Evolutionary conservation across 345 rosid species (phyloP), one percentile per base, ranked within the genome.

Genomic region (Carallia brachiata): DNA sequence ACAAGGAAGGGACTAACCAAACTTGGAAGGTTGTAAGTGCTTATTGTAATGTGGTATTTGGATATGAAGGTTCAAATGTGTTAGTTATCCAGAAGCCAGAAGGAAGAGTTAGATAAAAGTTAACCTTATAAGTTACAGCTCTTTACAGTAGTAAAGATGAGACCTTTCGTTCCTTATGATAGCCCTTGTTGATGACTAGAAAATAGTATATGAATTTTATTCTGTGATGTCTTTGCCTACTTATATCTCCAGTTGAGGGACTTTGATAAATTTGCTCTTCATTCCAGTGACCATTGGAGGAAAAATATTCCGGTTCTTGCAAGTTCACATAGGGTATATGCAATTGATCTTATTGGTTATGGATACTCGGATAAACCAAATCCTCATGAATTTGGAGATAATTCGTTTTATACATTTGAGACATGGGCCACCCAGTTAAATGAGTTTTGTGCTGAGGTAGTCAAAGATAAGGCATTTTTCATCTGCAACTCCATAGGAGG

Each of bases 401-500:
- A 82, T 52, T 73, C 90, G 3, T 89, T 94, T 69, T 94, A 89
- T 75, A 87, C 97, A 32, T 88, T 94, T 66, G 93, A 94, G 82
- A 91, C 89, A 8, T 91, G 98, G 98, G 97, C 79, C 52, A 64
- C 81, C 50, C 96, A 91, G 75, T 83, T 94, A 75, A 91, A 87
- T 67, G 93, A 91, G 61, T 91, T 91, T 54, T 89, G 91, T 66
- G 39, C 70, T 8, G 82, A 83, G 36, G 85, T 94, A 59, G 88
- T 94, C 52, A 88, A 89, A 81, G 97, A 94, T 66, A 72, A 83
- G 79, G 96, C 95, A 62, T 89, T 89, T 80, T 87, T 89, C 36
- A 85, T 88, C 57, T 94, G 97, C 85, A 91, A 94, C 81, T 94
- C 98, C 54, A 89, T 91, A 4, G 98, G 96, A 88, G 97, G 98